Conservation (phyloP, 2,329 filamentous ascomycete species). For the Aaosphaeria arxii region DNA sequence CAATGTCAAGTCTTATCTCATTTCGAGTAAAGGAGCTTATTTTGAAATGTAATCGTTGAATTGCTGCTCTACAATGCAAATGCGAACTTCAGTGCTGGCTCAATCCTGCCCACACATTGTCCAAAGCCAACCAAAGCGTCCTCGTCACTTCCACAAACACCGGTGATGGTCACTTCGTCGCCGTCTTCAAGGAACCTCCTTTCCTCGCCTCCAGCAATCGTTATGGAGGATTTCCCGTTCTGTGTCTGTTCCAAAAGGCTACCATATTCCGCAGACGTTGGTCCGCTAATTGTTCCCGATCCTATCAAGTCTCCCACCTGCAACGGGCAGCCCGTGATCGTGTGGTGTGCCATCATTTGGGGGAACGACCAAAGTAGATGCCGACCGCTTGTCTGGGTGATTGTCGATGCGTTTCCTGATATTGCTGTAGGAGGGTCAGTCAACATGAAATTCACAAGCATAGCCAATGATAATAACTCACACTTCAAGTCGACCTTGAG, state of each 20-base stretch:
- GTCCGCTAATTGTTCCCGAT: constrained; percentile 75
- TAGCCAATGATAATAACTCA: constrained; percentile 13
- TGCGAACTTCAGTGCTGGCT: constrained; percentile 23
- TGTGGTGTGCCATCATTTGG: constrained; percentile 80
- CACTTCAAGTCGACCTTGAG: constrained; percentile 63
- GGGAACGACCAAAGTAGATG: constrained; percentile 79
- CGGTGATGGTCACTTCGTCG: constrained; percentile 65
- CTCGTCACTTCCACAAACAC: constrained; percentile 61
- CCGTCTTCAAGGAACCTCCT: constrained; percentile 72
- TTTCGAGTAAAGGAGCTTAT: no score
- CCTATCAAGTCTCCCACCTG: constrained; percentile 72
- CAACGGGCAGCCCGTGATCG: constrained; percentile 72
- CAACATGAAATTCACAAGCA: neutral
- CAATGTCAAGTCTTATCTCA: no score
- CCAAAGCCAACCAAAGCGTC: constrained; percentile 74
- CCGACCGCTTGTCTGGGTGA: constrained; percentile 60
- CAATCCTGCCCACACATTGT: constrained; percentile 64
- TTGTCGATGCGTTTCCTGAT: constrained; percentile 53
- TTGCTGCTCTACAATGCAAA: no score
- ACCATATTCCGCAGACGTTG: constrained; percentile 56
- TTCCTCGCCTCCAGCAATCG: constrained; percentile 62
- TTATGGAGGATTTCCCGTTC: constrained; percentile 64
- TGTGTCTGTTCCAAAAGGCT: constrained; percentile 71
- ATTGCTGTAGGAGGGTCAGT: constrained; percentile 30
- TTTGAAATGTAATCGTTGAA: no score